Evolutionary conservation across 2,329 filamentous ascomycete species (phyloP), one percentile per base, ranked within the genome.

Genomic region (Colletotrichum tamarilloi): DNA sequence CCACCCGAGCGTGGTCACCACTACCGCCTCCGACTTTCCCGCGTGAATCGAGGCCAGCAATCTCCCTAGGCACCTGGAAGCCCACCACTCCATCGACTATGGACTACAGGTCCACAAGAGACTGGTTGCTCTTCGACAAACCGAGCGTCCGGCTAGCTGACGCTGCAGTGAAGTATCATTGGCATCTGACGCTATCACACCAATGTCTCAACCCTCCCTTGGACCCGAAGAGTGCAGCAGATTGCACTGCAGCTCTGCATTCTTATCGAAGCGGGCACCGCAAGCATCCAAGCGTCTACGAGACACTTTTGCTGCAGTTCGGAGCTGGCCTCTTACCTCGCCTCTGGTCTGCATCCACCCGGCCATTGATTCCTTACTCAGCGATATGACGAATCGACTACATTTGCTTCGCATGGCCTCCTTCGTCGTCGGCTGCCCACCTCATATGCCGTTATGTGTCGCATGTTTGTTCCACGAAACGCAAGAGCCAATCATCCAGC

Each of bases 161-260:
- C 52, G 53, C 30, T 30, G 30, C 65, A 70, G 55, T 42, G 42
- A 71, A 67, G 46, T 67, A 42, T 53, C 42, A 68, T 46, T 70
- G 59, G 67, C 60, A 65, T 70, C 70, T 73, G 60, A 70, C 70
- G 60, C 70, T 38, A 73, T 73, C 60, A 65, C 46, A 70, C 67
- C 60, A 73, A 65, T 73, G 70, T 65, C 60, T 65, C 67, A 60
- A 52, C n/a, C 60, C 67, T 62, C 67, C 46, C 67, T 60, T 65
- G 69, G 67, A 35, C 35, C 67, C 55, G 60, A 65, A 60, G 49
- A 46, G 32, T 70, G 67, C 60, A 70, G 67, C 60, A 70, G 28
- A 42, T 38, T 55, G 55, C 67, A 57, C 7, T 55, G 55, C 67
- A 62, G 16, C 46, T 56, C 42, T 58, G 59, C 55, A 57, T 26